Evolutionary conservation across 2,329 filamentous ascomycete genomes (phyloP), one percentile per base, ranked within the genome.

Genomic region (Pseudocercospora cruenta): DNA sequence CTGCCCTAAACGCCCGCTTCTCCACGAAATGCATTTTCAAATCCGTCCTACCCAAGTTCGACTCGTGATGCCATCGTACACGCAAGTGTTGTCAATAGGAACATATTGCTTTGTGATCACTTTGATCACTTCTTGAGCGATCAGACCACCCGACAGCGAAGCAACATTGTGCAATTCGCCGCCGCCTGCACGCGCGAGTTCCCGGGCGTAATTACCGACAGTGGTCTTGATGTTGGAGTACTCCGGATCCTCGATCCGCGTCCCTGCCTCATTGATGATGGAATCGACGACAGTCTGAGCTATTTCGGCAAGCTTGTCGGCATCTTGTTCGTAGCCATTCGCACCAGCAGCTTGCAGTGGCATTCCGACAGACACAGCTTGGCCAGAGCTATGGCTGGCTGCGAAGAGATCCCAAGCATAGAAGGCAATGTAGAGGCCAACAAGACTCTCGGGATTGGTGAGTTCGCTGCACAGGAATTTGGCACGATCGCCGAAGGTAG

Each of bases 71-170:
- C 88, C 88, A 73, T 90, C 87, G 70, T 88, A 89, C 24, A 89
- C 76, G 72, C 86, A 88, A 0, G 85, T 87, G 67, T 89, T 88
- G 75, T 89, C 86, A 8, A 89, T 80, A 1, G 88, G 87, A 10
- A 88, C 81, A 74, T 90, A 90, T 78, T 90, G 88, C 73, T 85
- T 83, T n/a, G 88, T 90, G 53, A 94, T 87, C 78, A 88, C 85
- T 77, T 99, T 99, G 81, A 99, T 96, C 69, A 94, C 88, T 81
- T 99, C 95, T 80, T 99, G 96, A n/a, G 94, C 93, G 57, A 96
- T 91, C 82, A 99, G 91, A 2, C 95, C 96, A 31, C 95, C 96
- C 0, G 90, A 91, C 63, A 97, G 81, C 26, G 94, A 90, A 33
- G 94, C 91, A 63, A 96, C 91, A 77, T 97, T 98, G 82, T 99